Evolutionary conservation across 2,329 filamentous ascomycete genomes (phyloP), one percentile per base, ranked within the genome.

Genomic region (Geoglossum cookeanum): DNA sequence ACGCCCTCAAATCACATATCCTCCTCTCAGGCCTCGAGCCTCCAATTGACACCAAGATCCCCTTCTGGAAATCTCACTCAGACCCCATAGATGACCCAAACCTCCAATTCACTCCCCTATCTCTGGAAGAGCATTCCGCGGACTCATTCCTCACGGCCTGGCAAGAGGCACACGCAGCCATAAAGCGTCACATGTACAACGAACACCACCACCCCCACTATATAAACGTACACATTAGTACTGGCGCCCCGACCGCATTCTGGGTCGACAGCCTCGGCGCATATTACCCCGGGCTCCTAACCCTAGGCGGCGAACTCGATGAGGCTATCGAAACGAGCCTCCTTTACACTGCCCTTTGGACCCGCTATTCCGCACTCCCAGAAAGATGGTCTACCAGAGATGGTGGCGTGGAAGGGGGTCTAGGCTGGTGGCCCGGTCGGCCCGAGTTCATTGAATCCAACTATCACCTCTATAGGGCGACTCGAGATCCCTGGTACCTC

Each of bases 401-500:
- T 29, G 85, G 85, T 32, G 82, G 84, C 57, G 84, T 97, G 52
- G 92, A 97, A 66, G 82, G 84, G 17, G 87, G 88, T 8, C 79
- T 97, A 30, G 81, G 84, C 9, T 97, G 92, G 88, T 98, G 94
- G 86, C 88, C 88, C 9, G 87, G 94, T 27, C 81, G 92, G 29
- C 92, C 92, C 4, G 92, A 98, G 68, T 97, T 97, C 66, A 89
- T 96, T 63, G 92, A 98, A 70, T 96, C 89, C 0, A 95, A 87
- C 0, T 98, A 94, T 70, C 87, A 97, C 66, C 74, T 98, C n/a
- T 97, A 94, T 68, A 84, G 86, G 55, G 90, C 91, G 1, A 97
- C 92, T 0, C 80, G 84, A 63, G 92, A 98, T 68, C 90, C 90
- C 0, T 98, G 91, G 90, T 97, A 96, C 69, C 75, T 97, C 3